These are phyloP conservation scores for Neospora caninum DNA, from an alignment of 169 alveolate species.

Conservation along the genomic window DNA sequence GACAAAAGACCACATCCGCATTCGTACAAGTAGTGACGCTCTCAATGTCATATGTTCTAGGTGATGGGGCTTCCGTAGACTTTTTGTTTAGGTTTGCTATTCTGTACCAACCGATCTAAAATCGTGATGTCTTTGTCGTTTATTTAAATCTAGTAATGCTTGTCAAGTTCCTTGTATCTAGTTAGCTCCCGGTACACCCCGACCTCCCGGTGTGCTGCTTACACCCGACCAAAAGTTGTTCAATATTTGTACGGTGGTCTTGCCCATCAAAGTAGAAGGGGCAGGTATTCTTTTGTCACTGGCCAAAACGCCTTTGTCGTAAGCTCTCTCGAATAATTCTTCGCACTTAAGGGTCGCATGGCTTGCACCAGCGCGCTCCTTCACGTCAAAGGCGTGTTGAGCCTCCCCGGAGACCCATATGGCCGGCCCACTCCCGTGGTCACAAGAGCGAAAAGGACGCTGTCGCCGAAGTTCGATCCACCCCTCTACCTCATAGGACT, in stretches of 20 bases:
- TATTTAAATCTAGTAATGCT: no score
- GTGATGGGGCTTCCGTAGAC: no score
- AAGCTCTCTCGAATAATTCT: not conserved
- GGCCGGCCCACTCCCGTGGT: not conserved
- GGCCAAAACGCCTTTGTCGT: not conserved
- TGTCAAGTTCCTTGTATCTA: no score
- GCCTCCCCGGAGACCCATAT: not conserved
- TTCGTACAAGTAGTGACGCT: no score
- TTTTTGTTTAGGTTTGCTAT: no score
- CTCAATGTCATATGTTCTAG: no score
- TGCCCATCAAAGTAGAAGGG: slow-evolving; percentile 3
- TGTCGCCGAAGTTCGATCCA: not conserved
- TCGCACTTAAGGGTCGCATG: not conserved
- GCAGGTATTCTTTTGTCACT: not conserved
- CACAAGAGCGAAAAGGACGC: not conserved
- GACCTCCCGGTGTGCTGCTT: not conserved
- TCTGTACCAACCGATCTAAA: no score
- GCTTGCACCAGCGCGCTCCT: not conserved
- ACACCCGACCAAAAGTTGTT: not conserved
- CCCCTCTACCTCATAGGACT: slow-evolving; percentile 25
- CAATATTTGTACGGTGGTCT: not conserved
- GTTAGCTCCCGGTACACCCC: no score
- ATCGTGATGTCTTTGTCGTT: no score
- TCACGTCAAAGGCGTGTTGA: not conserved
- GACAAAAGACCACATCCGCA: no score